Base-by-base conservation (phyloP, 139 green algal species). In the Edaphochlamys debaryana region DNA sequence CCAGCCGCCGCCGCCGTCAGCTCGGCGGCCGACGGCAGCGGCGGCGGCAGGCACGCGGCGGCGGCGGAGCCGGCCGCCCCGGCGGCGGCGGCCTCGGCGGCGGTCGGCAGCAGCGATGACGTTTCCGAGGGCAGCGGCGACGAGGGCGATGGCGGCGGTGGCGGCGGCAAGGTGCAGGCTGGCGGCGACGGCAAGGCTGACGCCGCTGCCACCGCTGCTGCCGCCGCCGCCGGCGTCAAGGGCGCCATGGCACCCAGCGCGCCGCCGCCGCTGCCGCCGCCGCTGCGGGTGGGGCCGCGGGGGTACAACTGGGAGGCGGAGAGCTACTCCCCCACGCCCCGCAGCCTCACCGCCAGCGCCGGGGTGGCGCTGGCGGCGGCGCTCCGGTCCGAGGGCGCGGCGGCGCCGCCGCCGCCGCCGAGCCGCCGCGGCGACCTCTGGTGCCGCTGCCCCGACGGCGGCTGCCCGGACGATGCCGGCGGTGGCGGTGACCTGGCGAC, bases 261-360 rank as follows among this genome's bases (percentile, higher is more conserved):
- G 25, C 56, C 56, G 22, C 19, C 22, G 20, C n/a, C 56, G 56
- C 25, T 25, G 56, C 23, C 52, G 27, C 56, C 38, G 30, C 73
- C 56, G 58, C n/a, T 80, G 58, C 73, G 73, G n/a, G 27, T 80
- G 37, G 73, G 73, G 19, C 73, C 73, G 13, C 4, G 30, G 2
- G 54, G 36, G 11, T 80, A 69, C 50, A 25, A 79, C 52, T 79
- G 72, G 72, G 72, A 52, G 3, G 56, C 69, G 73, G 73, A 80
- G 73, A 80, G 73, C 56, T 80, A 70, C 73, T 70, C 56, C 37
- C 73, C 73, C 36, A 80, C 73, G 27, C 73, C 73, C 56, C 42
- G 73, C 36, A 80, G 73, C 58, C 20, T 68, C 27, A 15, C 6
- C 19, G 9, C 42, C 41, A 34, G 0, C 23, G 58, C 45, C 3